These are phyloP conservation scores for Suillus luteus DNA, from an alignment of 768 basidiomycete genomes.

Conservation along the genomic window DNA sequence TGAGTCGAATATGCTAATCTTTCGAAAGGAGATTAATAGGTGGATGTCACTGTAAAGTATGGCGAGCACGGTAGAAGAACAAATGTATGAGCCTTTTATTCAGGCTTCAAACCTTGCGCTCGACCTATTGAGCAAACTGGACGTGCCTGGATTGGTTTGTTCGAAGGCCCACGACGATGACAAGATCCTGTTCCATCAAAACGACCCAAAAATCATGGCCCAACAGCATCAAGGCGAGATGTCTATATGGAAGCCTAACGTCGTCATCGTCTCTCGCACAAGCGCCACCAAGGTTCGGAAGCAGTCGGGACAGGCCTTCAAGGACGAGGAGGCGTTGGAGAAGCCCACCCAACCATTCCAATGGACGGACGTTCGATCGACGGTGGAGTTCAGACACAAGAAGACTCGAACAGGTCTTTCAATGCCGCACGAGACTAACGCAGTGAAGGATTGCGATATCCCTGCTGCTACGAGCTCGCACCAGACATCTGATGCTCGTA, in stretches of 20 bases:
- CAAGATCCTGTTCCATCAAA: not conserved
- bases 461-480: too few relatives aligned
- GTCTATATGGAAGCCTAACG: not conserved
- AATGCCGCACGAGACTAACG: too few relatives aligned
- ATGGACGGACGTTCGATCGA: slow-evolving; percentile 2
- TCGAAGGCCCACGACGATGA: not conserved
- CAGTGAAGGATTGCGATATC: too few relatives aligned
- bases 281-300: not conserved
- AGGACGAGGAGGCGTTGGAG: not conserved
- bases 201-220: not conserved
- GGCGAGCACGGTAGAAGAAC: too few relatives aligned
- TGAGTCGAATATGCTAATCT: not conserved
- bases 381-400: slow-evolving; percentile 2
- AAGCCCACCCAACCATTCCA: not conserved
- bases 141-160: not conserved
- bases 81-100: not conserved
- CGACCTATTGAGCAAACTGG: not conserved
- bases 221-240: not conserved
- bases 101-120: not conserved
- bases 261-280: not conserved
- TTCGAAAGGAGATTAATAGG: not conserved
- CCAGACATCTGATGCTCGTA: too few relatives aligned
- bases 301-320: not conserved
- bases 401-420: not conserved
- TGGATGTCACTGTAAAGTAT: not conserved